phyloP scores from a whole-genome alignment of 2,329 filamentous ascomycete genomes.

The Tolypocladium ovalisporum region DNA sequence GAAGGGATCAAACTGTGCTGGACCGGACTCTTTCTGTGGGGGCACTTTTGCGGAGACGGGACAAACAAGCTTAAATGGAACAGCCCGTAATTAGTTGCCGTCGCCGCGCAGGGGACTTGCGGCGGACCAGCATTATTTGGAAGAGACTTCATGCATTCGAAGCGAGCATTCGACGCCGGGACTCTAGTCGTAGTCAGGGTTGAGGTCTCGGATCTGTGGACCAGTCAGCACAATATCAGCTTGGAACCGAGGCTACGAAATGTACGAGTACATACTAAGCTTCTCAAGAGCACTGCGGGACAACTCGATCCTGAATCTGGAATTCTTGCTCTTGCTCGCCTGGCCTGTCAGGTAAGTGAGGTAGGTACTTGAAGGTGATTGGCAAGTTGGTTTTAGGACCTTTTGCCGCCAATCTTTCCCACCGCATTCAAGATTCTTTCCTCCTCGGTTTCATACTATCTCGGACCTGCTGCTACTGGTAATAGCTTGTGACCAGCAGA shows the following conservation, averaged over 20 bases:
- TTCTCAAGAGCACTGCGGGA: background rate
- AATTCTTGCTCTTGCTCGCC: background rate
- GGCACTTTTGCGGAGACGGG: background rate
- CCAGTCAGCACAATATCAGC: background rate
- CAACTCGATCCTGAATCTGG: background rate
- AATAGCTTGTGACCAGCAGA: no score
- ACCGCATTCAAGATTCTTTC: no score
- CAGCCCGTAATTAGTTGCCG: background rate
- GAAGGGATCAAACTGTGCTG: background rate
- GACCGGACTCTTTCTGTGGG: background rate
- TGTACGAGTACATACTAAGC: no score
- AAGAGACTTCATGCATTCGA: background rate
- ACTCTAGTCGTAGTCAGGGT: background rate
- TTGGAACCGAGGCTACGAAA: background rate
- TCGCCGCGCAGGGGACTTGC: background rate
- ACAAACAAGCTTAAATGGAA: background rate
- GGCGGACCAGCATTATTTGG: background rate
- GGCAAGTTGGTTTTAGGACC: no score
- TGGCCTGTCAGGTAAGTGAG: background rate
- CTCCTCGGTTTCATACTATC: no score
- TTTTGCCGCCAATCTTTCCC: no score
- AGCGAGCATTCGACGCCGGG: background rate
- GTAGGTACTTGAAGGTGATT: no score
- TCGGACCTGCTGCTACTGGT: no score
- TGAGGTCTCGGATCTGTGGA: background rate